Evolutionary conservation across 129 eudicot genomes (phyloP), one percentile per base, ranked within the genome.

Genomic region (Chrysanthemum seticuspe): DNA sequence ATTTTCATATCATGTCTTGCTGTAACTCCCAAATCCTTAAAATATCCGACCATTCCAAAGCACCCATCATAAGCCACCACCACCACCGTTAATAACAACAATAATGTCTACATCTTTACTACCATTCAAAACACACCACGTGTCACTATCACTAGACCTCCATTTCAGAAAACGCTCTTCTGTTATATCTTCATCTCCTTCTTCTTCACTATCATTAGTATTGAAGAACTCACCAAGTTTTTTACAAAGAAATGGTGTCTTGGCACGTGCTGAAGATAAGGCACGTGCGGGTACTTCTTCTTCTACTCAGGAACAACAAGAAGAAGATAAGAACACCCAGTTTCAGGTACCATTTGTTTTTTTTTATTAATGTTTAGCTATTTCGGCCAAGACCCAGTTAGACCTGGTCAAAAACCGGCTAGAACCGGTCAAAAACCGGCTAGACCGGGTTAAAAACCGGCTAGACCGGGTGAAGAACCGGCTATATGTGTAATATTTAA

Each of bases 251-350:
- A 78, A 83, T 77, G 88, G 82, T 19, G 71, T 87, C 56, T 79
- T 89, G 67, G 88, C 84, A 25, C 78, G 91, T 70, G 95, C 89
- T 16, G 95, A 89, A 74, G 87, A 87, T 18, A 89, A 87, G 77
- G 87, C 90, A 61, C 87, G 89, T 67, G 85, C 18, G 29, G 82
- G 54, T 47, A 45, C 16, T 59, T 11, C 86, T 4, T 71, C 88
- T 61, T 48, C 85, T 23, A 4, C 52, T 75, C 66, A 72, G 65
- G 69, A 72, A 53, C 74, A 64, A 47, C 78, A 60, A 11, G 71
- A 81, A 8, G 76, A 72, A 78, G 70, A 70, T 67, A 68, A 82
- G 47, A 85, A 72, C 45, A 78, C 78, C 13, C 81, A 80, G 61
- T 68, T 80, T 73, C 83, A 86, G 92, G 92, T 89, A 13, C 55